Evolutionary conservation across 202 grass and related monocot genomes (phyloP).

Genomic region (Hordeum pubiflorum): DNA sequence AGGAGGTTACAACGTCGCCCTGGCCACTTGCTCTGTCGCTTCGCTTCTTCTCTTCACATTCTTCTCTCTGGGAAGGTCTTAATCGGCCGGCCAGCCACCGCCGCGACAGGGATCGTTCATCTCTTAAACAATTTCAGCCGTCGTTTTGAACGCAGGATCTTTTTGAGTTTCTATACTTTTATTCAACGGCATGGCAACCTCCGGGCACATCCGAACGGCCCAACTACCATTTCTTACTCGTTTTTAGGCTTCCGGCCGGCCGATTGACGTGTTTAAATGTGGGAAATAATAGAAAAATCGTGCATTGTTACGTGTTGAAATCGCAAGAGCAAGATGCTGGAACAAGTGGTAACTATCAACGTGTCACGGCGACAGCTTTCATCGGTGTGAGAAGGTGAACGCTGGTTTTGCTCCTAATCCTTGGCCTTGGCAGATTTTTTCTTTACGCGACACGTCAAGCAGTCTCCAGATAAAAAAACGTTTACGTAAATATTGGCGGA

Average conservation of each 20-base stretch:
- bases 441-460: neutral
- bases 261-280: neutral
- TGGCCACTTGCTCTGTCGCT: neutral
- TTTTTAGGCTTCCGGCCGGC: neutral
- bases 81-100: neutral
- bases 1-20: constrained; percentile 18
- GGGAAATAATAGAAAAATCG: neutral
- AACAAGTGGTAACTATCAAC: neutral
- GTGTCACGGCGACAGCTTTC: neutral
- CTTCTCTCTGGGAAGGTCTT: neutral
- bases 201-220: neutral
- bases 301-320: neutral
- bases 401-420: neutral
- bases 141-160: neutral
- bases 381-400: neutral
- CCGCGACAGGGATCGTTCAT: neutral
- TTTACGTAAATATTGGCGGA: neutral
- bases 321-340: neutral
- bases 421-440: neutral
- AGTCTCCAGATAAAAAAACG: neutral
- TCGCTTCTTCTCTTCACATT: neutral
- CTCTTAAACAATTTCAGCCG: neutral
- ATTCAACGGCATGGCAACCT: neutral
- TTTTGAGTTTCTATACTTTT: neutral
- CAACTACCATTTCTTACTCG: neutral